Conservation (phyloP, 2,329 filamentous ascomycete genomes). For the Penicillium sp. region DNA sequence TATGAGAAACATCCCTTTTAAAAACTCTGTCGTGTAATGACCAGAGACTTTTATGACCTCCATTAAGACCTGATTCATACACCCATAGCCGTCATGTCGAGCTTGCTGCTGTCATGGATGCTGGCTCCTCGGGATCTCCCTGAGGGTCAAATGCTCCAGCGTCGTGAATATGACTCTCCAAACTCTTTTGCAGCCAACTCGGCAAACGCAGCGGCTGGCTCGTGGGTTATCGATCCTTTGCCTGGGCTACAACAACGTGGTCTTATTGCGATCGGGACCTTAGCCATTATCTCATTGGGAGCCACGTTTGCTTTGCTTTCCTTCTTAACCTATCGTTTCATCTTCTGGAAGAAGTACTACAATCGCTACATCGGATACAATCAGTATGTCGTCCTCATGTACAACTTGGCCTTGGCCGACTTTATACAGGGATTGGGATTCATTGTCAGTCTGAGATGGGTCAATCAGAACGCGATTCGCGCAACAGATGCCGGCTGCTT, state of each 20-base stretch:
- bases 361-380: conserved; percentile 36
- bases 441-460: conserved; percentile 44
- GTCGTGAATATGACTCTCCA: conserved; percentile 6
- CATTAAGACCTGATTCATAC: not conserved
- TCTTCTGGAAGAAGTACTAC: conserved; percentile 17
- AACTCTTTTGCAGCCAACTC: conserved; percentile 13
- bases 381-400: conserved; percentile 48
- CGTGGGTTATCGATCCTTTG: conserved; percentile 15
- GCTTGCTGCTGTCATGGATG: conserved; percentile 6
- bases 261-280: conserved; percentile 7
- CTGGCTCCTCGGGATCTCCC: not conserved
- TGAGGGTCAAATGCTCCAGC: conserved; percentile 1
- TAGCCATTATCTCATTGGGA: conserved; percentile 10
- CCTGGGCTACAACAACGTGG: conserved; percentile 10
- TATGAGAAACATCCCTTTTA: not conserved
- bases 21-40: not conserved
- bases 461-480: conserved; percentile 38
- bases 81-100: conserved; percentile 7
- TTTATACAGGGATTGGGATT: conserved; percentile 47
- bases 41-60: not conserved
- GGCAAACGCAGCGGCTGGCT: conserved; percentile 11
- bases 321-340: conserved; percentile 17
- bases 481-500: conserved; percentile 42
- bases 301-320: conserved; percentile 10
- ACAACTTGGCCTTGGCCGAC: conserved; percentile 47